These are phyloP conservation scores for Ottelia alismoides DNA, from an alignment of 106 monocot species.

Conservation along the genomic window DNA sequence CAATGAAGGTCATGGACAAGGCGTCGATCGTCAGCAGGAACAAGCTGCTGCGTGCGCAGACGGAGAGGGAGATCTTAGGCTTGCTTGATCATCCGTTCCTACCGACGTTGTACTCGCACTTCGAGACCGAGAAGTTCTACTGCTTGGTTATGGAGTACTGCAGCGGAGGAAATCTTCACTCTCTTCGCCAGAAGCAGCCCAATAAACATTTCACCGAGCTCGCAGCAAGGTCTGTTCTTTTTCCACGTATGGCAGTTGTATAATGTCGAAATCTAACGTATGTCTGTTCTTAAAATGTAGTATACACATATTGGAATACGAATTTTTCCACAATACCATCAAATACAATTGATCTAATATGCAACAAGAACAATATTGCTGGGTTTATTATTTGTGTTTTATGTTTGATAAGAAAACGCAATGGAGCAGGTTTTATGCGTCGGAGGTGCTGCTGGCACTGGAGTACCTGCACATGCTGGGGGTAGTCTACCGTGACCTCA, in stretches of 20 bases:
- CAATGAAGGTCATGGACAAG: conserved; percentile 19
- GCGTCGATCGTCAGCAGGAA: conserved; percentile 2
- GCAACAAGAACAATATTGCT: not conserved
- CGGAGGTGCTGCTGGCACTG: conserved; percentile 8
- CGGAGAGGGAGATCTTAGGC: conserved; percentile 11
- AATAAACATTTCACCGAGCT: conserved; percentile 5
- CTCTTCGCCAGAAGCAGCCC: conserved; percentile 11
- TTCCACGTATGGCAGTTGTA: no score
- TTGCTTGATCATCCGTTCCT: conserved; percentile 11
- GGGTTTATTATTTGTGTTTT: not conserved
- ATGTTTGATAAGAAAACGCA: not conserved
- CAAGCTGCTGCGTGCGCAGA: conserved; percentile 10
- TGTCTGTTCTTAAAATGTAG: no score
- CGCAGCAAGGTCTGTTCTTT: conserved; percentile 3
- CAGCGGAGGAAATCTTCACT: conserved; percentile 7
- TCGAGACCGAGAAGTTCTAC: no score
- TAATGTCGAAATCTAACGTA: no score
- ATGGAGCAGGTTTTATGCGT: conserved; percentile 3
- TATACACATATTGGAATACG: no score
- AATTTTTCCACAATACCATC: not conserved
- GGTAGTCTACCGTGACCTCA: conserved; percentile 13
- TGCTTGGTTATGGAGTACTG: conserved; percentile 16
- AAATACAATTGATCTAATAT: not conserved
- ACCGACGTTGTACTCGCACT: conserved; percentile 11
- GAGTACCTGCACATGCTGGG: conserved; percentile 14